Evolutionary conservation across 2,329 filamentous ascomycete genomes (phyloP).

Genomic region (Dactylonectria estremocensis): DNA sequence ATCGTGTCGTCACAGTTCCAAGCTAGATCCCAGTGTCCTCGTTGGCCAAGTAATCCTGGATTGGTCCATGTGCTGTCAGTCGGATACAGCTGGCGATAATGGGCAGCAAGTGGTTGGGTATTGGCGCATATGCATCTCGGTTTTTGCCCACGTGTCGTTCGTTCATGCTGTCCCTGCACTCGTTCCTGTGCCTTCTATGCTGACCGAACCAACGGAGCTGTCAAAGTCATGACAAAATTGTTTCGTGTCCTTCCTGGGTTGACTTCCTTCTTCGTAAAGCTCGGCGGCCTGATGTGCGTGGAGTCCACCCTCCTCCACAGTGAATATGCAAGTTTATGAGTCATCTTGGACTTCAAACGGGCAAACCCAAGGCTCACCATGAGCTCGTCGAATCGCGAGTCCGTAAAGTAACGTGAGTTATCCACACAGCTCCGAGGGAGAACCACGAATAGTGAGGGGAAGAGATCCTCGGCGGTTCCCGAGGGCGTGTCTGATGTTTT

Average conservation of each 20-base stretch:
- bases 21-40: conserved; percentile 23
- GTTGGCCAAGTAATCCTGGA: conserved; percentile 15
- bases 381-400: conserved; percentile 77
- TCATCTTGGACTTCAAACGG: conserved; percentile 77
- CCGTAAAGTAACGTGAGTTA: conserved; percentile 92
- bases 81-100: neutral
- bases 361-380: conserved; percentile 84
- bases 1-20: conserved; percentile 31
- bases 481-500: conserved; percentile 29
- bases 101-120: conserved; percentile 41
- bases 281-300: conserved; percentile 28
- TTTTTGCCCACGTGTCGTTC: conserved; percentile 33
- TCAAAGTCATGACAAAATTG: conserved; percentile 88
- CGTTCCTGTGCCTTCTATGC: conserved; percentile 29
- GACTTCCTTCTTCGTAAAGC: conserved; percentile 77
- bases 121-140: conserved; percentile 45
- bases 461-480: conserved; percentile 52
- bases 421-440: conserved; percentile 88
- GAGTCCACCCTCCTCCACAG: conserved; percentile 76
- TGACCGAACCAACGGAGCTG: conserved; percentile 46
- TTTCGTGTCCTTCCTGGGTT: conserved; percentile 84
- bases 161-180: conserved; percentile 24
- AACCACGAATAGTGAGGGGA: conserved; percentile 88
- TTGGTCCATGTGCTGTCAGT: neutral
- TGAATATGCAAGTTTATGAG: conserved; percentile 89